Evolutionary conservation across 2,329 filamentous ascomycete genomes (phyloP), one percentile per base, ranked within the genome.

Genomic region (Knoxdaviesia proteae): DNA sequence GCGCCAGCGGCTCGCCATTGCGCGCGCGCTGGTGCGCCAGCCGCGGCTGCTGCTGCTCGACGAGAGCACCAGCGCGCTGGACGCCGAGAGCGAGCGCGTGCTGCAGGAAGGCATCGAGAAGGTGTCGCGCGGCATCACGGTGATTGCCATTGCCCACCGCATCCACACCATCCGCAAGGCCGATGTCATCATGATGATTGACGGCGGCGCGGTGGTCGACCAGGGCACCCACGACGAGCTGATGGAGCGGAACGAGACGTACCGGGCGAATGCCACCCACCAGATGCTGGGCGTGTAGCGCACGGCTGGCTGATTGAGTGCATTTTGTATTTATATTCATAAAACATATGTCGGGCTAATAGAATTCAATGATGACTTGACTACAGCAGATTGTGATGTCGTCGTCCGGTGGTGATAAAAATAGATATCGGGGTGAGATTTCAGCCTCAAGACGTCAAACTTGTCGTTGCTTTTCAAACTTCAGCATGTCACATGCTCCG

Each of bases 31-130:
- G 3, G 68, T 86, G 3, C 69, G 83, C 0, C 68, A 72, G 47
- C 84, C 84, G 0, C 68, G 77, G 39, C 65, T 92, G 1, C 58
- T 92, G 11, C 69, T 93, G 36, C 65, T 92, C 1, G 84, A 93
- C 51, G 84, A 92, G 62, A 80, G 80, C 32, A 92, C 84, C 0
- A 81, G 75, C 37, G 80, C 79, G 4, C 64, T 93, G 3, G 84
- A 92, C 51, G 71, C 73, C 0, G 76, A 77, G 51, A 79, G 71
- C 41, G 79, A 83, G 41, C 62, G 64, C 5, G 58, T 77, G 7
- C 67, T 92, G 30, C 71, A 82, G 44, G 67, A 78, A 31, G 77
- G 74, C 0, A 60, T 84, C 38, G 74, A 81, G 56, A 63, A 59
- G 46, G 71, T 65, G 0, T 63, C 65, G 3, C 61, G 61, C 40